Evolutionary conservation across 306 rosid species (phyloP), one percentile per base, ranked within the genome.

Genomic region (Cyclanthera cordifolia): DNA sequence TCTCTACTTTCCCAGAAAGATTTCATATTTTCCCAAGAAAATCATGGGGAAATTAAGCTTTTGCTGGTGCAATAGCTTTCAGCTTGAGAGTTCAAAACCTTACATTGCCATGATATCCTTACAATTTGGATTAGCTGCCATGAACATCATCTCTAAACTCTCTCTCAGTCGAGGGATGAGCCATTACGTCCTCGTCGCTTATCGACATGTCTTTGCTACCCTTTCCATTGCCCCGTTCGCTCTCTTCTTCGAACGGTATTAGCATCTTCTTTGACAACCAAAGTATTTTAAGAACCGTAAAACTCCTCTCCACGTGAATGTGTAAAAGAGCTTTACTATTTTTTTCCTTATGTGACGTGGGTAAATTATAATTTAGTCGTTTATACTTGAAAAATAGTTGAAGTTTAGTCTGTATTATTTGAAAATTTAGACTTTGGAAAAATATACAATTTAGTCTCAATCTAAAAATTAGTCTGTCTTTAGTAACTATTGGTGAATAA

Each of bases 141-240:
- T 91, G 96, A 89, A 84, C 48, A 79, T 91, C 30, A 87, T 91
- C 70, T 75, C 89, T 27, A 91, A 91, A 75, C 81, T 91, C 45
- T 91, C 95, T 8, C 95, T 91, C 46, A 87, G 78, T 77, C 65
- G 81, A 17, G 97, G 97, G 72, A 91, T 91, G 97, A 91, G 95
- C 65, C 97, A 91, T 73, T 91, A 84, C 68, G 97, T 91, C 17
- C 95, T 91, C 10, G 97, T 91, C 54, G 97, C 87, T 65, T 91
- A 89, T 21, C 96, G 97, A 27, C 97, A 91, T 0, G 97, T 89
- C 43, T 8, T 91, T 13, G 97, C 97, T 3, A 89, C 97, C 0
- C 87, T 85, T 0, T 77, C 74, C 8, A 81, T 91, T 0, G 87
- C 81, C 54, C 97, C 97, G 4, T 89, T 91, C 9, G 97, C 88